Base-by-base conservation (phyloP, 345 rosid genomes). In the Pugionium dolabratum region DNA sequence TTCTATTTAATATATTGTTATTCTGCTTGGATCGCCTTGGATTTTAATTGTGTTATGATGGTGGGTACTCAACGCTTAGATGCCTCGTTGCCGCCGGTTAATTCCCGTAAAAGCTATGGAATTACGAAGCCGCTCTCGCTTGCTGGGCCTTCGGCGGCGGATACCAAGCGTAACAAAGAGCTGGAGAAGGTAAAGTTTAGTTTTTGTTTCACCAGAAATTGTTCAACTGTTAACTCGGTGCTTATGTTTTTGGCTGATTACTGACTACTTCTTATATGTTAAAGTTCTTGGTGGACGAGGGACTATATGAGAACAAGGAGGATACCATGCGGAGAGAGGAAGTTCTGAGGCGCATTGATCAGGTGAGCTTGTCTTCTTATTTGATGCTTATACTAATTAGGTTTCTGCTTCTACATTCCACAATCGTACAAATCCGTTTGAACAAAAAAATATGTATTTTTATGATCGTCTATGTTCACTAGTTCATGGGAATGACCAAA, bases 51-150 rank as follows among this genome's bases (percentile, higher is more conserved):
- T 49, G 58, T 28, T 48, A 64, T 64, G 76, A 87, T 85, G 86
- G 84, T 74, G 82, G 80, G 75, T 59, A 69, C 89, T 55, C 84
- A 79, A 74, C 79, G 79, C 9, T 58, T 78, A 69, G 48, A 64
- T 54, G 80, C 66, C 33, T 61, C 82, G 18, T 62, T 63, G 67
- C 70, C 77, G 56, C 69, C 70, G 32, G 32, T 45, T 39, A 51
- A 70, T 51, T 76, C 54, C 9, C 45, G 76, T 30, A 65, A 67
- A 66, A 82, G 76, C 30, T 81, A 39, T 54, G 96, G 93, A 47
- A 90, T 87, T 39, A 87, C 88, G 66, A 82, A 89, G 64, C 95
- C 97, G 27, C 86, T 92, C 55, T 92, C 98, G 25, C 60, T 84
- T 54, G 79, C 89, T 27, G 95, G 87, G 48, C 98, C 98, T 27